Percentiles rank a stretch among this genome's conserved stretches.
phyloP scores from a whole-genome alignment of 371 early-diverging fungal species.

The Mucor saturninus region DNA sequence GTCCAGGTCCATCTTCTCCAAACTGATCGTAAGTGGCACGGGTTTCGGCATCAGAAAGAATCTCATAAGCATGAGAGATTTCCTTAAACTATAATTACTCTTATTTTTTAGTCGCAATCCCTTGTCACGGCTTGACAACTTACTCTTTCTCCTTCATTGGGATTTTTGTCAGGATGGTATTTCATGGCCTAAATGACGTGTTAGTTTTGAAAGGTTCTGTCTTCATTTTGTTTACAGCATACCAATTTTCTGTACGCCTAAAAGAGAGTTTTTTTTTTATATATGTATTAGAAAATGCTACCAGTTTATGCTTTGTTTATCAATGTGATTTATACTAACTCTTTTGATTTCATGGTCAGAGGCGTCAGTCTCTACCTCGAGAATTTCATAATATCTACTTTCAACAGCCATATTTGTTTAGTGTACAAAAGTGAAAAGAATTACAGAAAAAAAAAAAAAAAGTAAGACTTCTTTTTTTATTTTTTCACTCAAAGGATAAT shows the following conservation, averaged over 20 bases:
- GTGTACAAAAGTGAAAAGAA: not conserved
- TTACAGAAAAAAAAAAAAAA: conserved; percentile 1
- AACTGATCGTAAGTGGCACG: conserved; percentile 86
- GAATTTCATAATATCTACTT: conserved; percentile 89
- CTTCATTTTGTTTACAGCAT: conserved; percentile 5
- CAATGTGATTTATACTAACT: conserved; percentile 32
- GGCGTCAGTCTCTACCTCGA: conserved; percentile 83
- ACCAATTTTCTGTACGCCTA: conserved; percentile 91
- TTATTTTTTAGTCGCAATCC: not conserved
- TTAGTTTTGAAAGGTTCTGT: not conserved
- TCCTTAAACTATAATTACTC: conserved; percentile 81
- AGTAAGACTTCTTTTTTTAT: conserved; percentile 9
- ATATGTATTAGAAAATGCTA: no score
- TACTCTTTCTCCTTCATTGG: conserved; percentile 54
- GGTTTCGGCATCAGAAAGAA: conserved; percentile 88
- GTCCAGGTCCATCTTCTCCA: conserved; percentile 84
- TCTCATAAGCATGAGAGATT: conserved; percentile 94
- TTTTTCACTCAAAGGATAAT: not conserved
- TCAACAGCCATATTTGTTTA: conserved; percentile 70
- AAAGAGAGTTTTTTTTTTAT: not conserved
- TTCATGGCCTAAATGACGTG: conserved; percentile 72
- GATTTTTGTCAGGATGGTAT: conserved; percentile 95
- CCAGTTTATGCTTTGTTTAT: not conserved
- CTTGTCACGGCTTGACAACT: not conserved
- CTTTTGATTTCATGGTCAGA: conserved; percentile 88